Evolutionary conservation across 495 filamentous ascomycete species (phyloP).

Genomic region (Chaetomium tenue): DNA sequence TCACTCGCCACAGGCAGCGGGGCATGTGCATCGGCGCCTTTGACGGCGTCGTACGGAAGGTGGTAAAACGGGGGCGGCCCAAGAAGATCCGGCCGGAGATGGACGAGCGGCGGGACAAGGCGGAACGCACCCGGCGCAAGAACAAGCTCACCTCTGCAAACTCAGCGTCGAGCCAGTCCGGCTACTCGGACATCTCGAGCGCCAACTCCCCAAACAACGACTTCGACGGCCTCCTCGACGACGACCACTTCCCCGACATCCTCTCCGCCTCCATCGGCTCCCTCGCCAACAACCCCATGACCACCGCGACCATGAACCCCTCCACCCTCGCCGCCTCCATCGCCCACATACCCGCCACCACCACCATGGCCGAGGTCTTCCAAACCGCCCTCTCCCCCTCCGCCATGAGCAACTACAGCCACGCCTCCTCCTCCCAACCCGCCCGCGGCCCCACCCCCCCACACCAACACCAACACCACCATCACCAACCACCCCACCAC

Average conservation of each 20-base stretch:
- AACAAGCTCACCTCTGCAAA: slow-evolving; percentile 47
- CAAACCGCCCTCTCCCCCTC: slow-evolving; percentile 32
- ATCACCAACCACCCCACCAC: slow-evolving; percentile 39
- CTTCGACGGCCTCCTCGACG: slow-evolving; percentile 42
- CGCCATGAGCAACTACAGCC: slow-evolving; percentile 36
- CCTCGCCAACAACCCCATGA: slow-evolving; percentile 25
- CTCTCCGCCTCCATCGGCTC: slow-evolving; percentile 46
- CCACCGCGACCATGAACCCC: slow-evolving; percentile 39
- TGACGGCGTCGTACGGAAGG: slow-evolving; percentile 69
- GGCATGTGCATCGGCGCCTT: slow-evolving; percentile 94
- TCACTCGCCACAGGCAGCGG: slow-evolving; percentile 89
- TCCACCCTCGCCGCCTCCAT: slow-evolving; percentile 38
- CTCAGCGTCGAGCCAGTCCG: slow-evolving; percentile 45
- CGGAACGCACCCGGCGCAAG: slow-evolving; percentile 53
- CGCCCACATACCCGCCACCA: slow-evolving; percentile 42
- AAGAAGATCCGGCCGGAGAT: slow-evolving; percentile 50
- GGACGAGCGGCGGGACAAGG: slow-evolving; percentile 67
- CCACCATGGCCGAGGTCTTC: slow-evolving; percentile 37
- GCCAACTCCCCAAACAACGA: slow-evolving; percentile 46
- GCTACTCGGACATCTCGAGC: slow-evolving; percentile 49
- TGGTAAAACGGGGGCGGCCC: slow-evolving; percentile 51
- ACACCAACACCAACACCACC: slow-evolving; percentile 27
- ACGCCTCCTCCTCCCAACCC: slow-evolving; percentile 15
- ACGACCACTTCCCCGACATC: slow-evolving; percentile 42
- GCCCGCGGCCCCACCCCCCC: slow-evolving; percentile 26